A percentile compares a stretch with the other conserved stretches of the same genome.
Conservation (phyloP, 1,139 yeast species). For the Suhomyces terraborum region DNA sequence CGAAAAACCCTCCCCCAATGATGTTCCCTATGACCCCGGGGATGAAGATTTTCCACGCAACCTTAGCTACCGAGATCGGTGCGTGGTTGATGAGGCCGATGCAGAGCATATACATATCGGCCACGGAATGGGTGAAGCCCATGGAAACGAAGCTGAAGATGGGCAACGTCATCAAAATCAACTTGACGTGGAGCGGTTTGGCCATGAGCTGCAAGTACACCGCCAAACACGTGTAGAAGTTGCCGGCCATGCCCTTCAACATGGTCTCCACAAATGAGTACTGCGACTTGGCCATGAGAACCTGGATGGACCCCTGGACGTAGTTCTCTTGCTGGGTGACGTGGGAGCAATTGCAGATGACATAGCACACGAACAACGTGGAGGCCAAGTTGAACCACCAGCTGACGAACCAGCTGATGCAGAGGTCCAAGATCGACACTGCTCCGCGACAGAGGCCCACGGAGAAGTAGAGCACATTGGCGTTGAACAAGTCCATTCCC, state of each 20-base stretch:
- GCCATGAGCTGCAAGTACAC: slow-evolving; percentile 76
- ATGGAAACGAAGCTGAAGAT: slow-evolving; percentile 70
- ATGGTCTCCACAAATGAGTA: slow-evolving; percentile 59
- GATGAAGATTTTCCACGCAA: slow-evolving; percentile 68
- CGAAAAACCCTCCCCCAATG: slow-evolving; percentile 68
- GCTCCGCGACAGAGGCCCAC: slow-evolving; percentile 71
- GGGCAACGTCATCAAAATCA: slow-evolving; percentile 64
- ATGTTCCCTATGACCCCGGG: slow-evolving; percentile 73
- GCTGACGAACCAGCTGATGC: slow-evolving; percentile 69
- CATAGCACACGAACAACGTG: slow-evolving; percentile 63
- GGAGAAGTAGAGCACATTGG: slow-evolving; percentile 67
- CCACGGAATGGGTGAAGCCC: slow-evolving; percentile 80
- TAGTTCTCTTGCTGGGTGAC: slow-evolving; percentile 41
- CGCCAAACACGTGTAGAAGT: slow-evolving; percentile 73
- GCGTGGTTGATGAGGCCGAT: slow-evolving; percentile 70
- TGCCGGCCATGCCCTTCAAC: slow-evolving; percentile 69
- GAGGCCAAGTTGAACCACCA: slow-evolving; percentile 67
- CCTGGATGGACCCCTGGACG: slow-evolving; percentile 47
- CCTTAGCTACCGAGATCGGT: slow-evolving; percentile 58
- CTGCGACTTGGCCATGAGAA: slow-evolving; percentile 50
- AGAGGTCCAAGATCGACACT: slow-evolving; percentile 59
- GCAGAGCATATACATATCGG: slow-evolving; percentile 71
- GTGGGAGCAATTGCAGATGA: slow-evolving; percentile 59
- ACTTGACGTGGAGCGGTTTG: slow-evolving; percentile 77
- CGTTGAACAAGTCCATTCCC: slow-evolving; percentile 75